Conservation (phyloP, 2,329 filamentous ascomycete species). For the Leptographium lundbergii region DNA sequence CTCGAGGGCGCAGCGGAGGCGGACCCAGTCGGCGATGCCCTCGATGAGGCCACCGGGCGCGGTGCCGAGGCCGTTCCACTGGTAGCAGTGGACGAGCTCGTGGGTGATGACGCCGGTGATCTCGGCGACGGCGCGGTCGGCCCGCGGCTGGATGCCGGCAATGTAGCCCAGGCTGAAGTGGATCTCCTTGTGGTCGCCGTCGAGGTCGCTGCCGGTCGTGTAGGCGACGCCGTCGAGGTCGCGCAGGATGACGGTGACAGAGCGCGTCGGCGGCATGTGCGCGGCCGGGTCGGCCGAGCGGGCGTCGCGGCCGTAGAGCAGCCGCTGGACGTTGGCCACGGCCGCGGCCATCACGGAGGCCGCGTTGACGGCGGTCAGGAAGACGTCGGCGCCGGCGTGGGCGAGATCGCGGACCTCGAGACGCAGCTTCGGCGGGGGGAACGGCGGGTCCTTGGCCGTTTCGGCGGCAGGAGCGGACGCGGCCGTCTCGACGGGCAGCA, state of each 20-base stretch:
- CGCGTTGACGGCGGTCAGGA: slow-evolving; percentile 55
- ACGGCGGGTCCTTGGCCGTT: slow-evolving; percentile 12
- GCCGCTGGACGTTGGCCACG: slow-evolving; percentile 53
- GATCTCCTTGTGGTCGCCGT: slow-evolving; percentile 83
- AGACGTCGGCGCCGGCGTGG: slow-evolving; percentile 49
- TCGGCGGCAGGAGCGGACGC: neutral
- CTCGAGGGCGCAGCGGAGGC: slow-evolving; percentile 56
- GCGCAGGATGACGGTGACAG: slow-evolving; percentile 71
- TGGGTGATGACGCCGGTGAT: slow-evolving; percentile 77
- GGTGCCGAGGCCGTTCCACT: slow-evolving; percentile 53
- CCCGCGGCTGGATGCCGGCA: slow-evolving; percentile 24
- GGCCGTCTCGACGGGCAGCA: neutral
- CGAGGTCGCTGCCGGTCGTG: slow-evolving; percentile 68
- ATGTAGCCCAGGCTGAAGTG: slow-evolving; percentile 77
- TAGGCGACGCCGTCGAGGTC: slow-evolving; percentile 79
- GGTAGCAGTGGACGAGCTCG: slow-evolving; percentile 91
- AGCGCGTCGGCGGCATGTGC: slow-evolving; percentile 54
- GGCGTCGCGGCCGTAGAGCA: slow-evolving; percentile 47
- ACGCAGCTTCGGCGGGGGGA: slow-evolving; percentile 41
- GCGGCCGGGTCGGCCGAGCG: slow-evolving; percentile 27
- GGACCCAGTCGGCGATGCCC: slow-evolving; percentile 87
- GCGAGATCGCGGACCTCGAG: slow-evolving; percentile 45
- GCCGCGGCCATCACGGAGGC: slow-evolving; percentile 48
- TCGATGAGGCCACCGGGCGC: slow-evolving; percentile 73
- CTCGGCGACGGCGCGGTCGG: slow-evolving; percentile 40